phyloP scores from a whole-genome alignment of 495 filamentous ascomycete species.

The Podospora pseudocomata region DNA sequence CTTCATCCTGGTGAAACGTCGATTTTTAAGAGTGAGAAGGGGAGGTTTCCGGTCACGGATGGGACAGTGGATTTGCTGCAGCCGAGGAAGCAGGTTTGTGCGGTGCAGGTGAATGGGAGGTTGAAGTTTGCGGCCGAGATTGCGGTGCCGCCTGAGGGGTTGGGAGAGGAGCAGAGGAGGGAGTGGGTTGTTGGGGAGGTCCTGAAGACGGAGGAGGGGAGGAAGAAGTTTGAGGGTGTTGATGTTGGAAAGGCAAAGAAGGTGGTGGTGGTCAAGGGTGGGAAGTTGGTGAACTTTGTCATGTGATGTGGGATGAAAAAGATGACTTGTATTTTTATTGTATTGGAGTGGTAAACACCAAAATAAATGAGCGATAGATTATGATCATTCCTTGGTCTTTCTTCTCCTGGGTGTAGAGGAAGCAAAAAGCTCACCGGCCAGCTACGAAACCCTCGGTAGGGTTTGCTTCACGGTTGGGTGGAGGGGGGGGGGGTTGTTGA shows the following conservation, averaged over 20 bases:
- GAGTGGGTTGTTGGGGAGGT: conserved; percentile 57
- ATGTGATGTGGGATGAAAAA: background rate
- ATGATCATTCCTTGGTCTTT: background rate
- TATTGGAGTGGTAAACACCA: background rate
- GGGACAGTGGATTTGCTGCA: conserved; percentile 43
- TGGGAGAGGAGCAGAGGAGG: conserved; percentile 37
- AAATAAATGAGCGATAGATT: background rate
- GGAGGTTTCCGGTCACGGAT: conserved; percentile 52
- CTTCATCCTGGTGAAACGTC: conserved; percentile 35
- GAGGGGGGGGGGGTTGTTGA: too few relatives aligned
- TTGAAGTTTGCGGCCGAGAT: conserved; percentile 62
- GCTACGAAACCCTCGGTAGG: background rate
- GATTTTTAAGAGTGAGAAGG: conserved; percentile 43
- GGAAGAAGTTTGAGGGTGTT: conserved; percentile 45
- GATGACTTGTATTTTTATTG: background rate
- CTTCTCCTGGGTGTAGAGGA: background rate
- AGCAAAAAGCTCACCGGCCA: background rate
- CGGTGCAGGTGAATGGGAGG: conserved; percentile 76
- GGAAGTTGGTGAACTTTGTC: conserved; percentile 58
- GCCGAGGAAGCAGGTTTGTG: conserved; percentile 44
- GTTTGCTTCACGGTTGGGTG: background rate
- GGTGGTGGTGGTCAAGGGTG: conserved; percentile 49
- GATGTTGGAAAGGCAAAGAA: conserved; percentile 45
- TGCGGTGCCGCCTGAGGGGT: conserved; percentile 30
- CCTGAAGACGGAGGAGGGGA: conserved; percentile 39